Base-by-base conservation (phyloP, 78 protist genomes). In the Dictyostelium intermedium region DNA sequence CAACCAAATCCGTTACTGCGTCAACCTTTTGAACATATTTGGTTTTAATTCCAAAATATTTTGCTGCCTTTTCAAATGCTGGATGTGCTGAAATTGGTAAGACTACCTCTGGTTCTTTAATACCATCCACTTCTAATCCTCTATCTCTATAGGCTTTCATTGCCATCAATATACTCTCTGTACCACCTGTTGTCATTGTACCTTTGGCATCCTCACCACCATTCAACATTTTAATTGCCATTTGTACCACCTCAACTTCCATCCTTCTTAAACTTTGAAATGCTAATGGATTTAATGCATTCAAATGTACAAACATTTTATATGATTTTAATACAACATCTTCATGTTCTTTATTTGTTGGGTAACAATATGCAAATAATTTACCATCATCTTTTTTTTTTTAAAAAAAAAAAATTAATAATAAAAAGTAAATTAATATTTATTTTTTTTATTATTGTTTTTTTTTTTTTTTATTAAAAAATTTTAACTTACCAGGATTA, bases 261-360 rank as follows among this genome's bases (percentile, higher is more conserved):
- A 98, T 95, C 87, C 94, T 96, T 43, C 97, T 96, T 18, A 95
- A 77, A n/a, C 89, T 45, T 18, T 92, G 97, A 77, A 97, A 97
- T 39, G 92, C 61, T 7, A 61, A 82, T 45, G 97, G 95, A 82
- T 96, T 97, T 66, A 98, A 93, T 16, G 99, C 99, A 91, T 98
- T 98, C 73, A 87, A 87, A 78, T 87, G 93, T 11, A 79, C 63
- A 87, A 87, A 87, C 93, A 87, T 87, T 27, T 87, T 66, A 56
- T 87, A 72, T 63, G 93, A 83, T 41, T 79, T 70, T 9, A 87
- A 39, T 18, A 87, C 82, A 8, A 87, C 32, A 25, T 87, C 83
- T 78, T 87, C 93, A 45, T 87, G 93, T 43, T 78, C 35, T 45
- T 87, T 74, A 23, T 45, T 32, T 6, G 93, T 87, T 87, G 93